Conservation (phyloP, 345 rosid species). For the Brassica incana region DNA sequence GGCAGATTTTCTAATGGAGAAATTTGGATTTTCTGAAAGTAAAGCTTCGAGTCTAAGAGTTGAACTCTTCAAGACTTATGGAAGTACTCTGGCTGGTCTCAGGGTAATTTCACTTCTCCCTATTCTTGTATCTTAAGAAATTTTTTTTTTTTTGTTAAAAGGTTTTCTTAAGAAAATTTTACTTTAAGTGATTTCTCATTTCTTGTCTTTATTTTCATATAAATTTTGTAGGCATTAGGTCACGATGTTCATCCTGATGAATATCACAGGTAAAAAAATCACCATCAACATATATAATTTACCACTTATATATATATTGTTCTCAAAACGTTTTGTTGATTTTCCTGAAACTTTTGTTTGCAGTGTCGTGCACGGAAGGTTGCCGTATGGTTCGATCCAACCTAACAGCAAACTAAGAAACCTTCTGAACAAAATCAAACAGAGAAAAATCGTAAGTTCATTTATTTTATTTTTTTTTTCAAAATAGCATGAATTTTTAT, state of each 20-base stretch:
- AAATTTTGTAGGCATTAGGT: slow-evolving; percentile 59
- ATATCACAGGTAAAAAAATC: slow-evolving; percentile 64
- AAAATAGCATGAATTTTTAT: neutral
- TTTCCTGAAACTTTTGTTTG: neutral
- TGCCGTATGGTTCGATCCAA: slow-evolving; percentile 79
- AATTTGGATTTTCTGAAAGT: slow-evolving; percentile 57
- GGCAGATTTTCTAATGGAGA: slow-evolving; percentile 73
- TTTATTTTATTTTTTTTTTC: neutral
- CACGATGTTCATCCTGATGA: slow-evolving; percentile 77
- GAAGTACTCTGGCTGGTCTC: slow-evolving; percentile 93
- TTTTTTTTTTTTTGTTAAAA: too few relatives aligned
- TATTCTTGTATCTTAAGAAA: neutral
- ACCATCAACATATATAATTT: neutral
- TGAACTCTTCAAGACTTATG: slow-evolving; percentile 81
- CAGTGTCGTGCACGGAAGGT: slow-evolving; percentile 94
- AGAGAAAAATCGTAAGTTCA: slow-evolving; percentile 65
- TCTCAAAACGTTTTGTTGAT: neutral
- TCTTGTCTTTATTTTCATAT: neutral
- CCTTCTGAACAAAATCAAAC: slow-evolving; percentile 63
- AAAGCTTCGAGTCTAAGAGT: slow-evolving; percentile 67
- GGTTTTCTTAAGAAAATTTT: neutral
- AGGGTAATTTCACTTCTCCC: slow-evolving; percentile 46
- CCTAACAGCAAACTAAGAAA: slow-evolving; percentile 61
- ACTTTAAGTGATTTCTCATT: neutral
- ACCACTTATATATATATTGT: neutral